A percentile compares a stretch with the other conserved stretches of the same genome.
These are phyloP conservation scores for Calocera viscosa DNA, from an alignment of 768 basidiomycete species.

Conservation along the genomic window DNA sequence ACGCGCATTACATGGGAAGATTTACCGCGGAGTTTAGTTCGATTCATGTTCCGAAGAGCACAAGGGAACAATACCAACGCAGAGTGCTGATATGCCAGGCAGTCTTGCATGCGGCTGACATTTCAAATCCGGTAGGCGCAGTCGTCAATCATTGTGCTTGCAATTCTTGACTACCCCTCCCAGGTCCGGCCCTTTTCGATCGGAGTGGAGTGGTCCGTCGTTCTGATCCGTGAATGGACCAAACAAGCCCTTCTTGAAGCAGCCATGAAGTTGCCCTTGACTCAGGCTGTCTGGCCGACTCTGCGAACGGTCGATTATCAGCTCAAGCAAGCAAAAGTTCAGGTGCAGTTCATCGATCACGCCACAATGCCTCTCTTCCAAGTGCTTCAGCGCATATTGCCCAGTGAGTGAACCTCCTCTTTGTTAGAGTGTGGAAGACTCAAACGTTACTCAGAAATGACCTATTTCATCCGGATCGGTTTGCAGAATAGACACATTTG, in stretches of 20 bases:
- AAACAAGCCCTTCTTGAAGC: constrained; percentile 79
- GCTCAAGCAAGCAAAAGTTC: constrained; percentile 60
- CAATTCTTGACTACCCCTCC: not conserved
- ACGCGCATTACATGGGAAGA: not conserved
- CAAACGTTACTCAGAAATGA: not conserved
- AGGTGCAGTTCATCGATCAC: constrained; percentile 75
- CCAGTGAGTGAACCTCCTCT: not conserved
- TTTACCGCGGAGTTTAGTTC: not conserved
- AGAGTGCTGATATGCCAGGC: constrained; percentile 67
- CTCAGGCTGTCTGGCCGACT: constrained; percentile 34
- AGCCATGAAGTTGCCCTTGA: constrained; percentile 53
- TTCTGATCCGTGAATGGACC: constrained; percentile 80
- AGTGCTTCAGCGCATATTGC: not conserved
- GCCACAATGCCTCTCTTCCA: constrained; percentile 72
- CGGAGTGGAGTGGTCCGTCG: constrained; percentile 83
- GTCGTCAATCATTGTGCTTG: constrained; percentile 3
- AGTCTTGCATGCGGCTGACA: constrained; percentile 94
- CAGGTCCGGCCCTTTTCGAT: constrained; percentile 89
- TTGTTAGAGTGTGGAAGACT: not conserved
- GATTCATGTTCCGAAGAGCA: not conserved
- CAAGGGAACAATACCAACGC: not conserved
- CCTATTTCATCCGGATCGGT: not conserved
- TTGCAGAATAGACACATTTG: not conserved
- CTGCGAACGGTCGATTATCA: constrained; percentile 29
- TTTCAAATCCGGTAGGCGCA: constrained; percentile 83